phyloP scores from a whole-genome alignment of 345 rosid species.

The Salix dunnii region DNA sequence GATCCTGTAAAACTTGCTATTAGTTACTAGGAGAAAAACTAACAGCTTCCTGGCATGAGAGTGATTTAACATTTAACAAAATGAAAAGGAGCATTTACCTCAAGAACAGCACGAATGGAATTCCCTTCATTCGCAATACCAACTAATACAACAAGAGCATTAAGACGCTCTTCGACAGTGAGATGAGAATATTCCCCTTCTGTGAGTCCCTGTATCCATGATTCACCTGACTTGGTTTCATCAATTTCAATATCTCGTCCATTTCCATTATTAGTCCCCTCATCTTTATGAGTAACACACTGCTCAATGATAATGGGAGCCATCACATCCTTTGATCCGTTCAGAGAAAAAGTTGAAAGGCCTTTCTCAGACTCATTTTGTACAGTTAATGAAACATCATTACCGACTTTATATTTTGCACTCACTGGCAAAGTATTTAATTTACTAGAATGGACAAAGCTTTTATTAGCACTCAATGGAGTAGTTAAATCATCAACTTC shows the following conservation, averaged over 20 bases:
- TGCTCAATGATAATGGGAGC: constrained; percentile 34
- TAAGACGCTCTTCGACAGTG: constrained; percentile 90
- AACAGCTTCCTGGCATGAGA: constrained; percentile 3
- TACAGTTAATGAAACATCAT: constrained; percentile 30
- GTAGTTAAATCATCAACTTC: constrained; percentile 81
- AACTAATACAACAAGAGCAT: constrained; percentile 76
- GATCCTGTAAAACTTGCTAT: constrained; percentile 58
- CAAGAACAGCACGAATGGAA: constrained; percentile 78
- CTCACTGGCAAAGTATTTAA: constrained; percentile 41
- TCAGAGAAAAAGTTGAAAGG: constrained; percentile 37
- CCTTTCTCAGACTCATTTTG: constrained; percentile 43
- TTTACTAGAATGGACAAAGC: constrained; percentile 37
- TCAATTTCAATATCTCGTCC: constrained; percentile 62
- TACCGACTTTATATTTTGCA: constrained; percentile 36
- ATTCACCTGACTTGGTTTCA: constrained; percentile 69
- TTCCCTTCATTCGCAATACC: constrained; percentile 95
- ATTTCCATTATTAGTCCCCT: constrained; percentile 31
- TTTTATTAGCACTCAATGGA: constrained; percentile 45
- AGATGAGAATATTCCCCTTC: constrained; percentile 96
- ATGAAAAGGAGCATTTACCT: constrained; percentile 48
- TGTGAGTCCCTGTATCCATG: constrained; percentile 92
- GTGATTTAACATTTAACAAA: constrained; percentile 5
- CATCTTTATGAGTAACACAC: constrained; percentile 34
- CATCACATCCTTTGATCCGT: constrained; percentile 35
- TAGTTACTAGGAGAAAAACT: constrained; percentile 2